These are phyloP conservation scores for Diplosphaera chodatii DNA, from an alignment of 139 green algal genomes.

Conservation along the genomic window DNA sequence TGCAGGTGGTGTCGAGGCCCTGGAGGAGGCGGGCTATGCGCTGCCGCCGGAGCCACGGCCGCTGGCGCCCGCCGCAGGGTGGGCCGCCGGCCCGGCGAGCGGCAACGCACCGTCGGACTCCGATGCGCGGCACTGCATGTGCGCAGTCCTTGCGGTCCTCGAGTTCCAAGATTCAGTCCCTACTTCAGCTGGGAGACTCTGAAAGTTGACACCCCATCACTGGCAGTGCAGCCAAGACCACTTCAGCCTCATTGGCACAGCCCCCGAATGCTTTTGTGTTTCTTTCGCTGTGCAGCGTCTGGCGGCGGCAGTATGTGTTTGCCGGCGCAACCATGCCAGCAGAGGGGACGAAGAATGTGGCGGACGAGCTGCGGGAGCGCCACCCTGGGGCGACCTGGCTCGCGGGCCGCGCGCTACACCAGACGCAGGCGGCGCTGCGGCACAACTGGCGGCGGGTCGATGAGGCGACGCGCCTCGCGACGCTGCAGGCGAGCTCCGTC, in stretches of 20 bases:
- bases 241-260: no score
- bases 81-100: slow-evolving; percentile 1
- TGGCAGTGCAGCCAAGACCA: no score
- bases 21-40: slow-evolving; percentile 47
- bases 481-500: slow-evolving; percentile 15
- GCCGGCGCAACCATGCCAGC: slow-evolving; percentile 85
- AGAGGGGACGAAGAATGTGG: slow-evolving; percentile 51
- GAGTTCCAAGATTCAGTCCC: no score
- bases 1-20: slow-evolving; percentile 15
- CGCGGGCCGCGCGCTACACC: slow-evolving; percentile 58
- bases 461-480: neutral
- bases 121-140: neutral
- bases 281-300: slow-evolving; percentile 11
- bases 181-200: no score
- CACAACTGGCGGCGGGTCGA: slow-evolving; percentile 41
- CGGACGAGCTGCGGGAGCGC: slow-evolving; percentile 41
- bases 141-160: no score
- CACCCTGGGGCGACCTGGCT: slow-evolving; percentile 70
- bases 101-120: neutral
- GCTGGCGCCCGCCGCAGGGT: neutral
- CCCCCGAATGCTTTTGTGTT: no score
- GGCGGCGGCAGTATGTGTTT: slow-evolving; percentile 86
- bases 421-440: slow-evolving; percentile 31
- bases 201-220: no score
- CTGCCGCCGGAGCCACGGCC: neutral